Base-by-base conservation (phyloP, 371 early-diverging fungal genomes). In the Mucor indicus region DNA sequence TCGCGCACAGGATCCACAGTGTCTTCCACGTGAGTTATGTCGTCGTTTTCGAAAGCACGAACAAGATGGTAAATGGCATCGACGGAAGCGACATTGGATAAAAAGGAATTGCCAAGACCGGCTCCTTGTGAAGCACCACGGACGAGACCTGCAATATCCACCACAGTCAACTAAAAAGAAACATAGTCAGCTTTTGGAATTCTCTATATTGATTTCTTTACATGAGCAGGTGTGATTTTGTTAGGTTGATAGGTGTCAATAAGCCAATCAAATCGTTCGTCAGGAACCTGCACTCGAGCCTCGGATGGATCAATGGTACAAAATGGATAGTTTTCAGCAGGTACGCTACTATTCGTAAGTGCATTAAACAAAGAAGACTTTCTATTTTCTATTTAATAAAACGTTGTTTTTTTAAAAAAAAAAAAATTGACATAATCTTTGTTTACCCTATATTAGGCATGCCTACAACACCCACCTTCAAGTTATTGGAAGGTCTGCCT, bases 61-160 rank as follows among this genome's bases (percentile, higher is more conserved):
- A 88, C 85, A 20, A 96, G 81, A 55, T 96, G 96, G 71, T 89
- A 96, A 39, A 98, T 91, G 44, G 91, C 96, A 73, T 98, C 96
- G 0, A 92, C 91, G 12, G 91, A 90, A 36, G 85, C 79, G 23
- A 98, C 91, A 64, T 96, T 83, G 27, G 91, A 83, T 64, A 96
- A 69, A 77, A 98, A 98, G 24, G 87, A 84, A 68, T 98, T 98
- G 32, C 98, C 98, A 25, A 92, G 72, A 40, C 91, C 91, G 38
- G 80, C 83, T 17, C 93, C 93, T 36, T 78, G 77, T 15, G 84
- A 75, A 1, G 93, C 90, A 38, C 92, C 92, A 50, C 89, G 86
- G n/a, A 96, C 91, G 40, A 98, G 84, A 22, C 98, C 96, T 23
- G 98, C 98, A 79, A 98, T 98, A 69, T 98, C 96, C 23, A 87